Percentiles rank a stretch among this genome's conserved stretches.
These are phyloP conservation scores for Sparassis latifolia DNA, from an alignment of 1,284 basidiomycete species.

Conservation along the genomic window DNA sequence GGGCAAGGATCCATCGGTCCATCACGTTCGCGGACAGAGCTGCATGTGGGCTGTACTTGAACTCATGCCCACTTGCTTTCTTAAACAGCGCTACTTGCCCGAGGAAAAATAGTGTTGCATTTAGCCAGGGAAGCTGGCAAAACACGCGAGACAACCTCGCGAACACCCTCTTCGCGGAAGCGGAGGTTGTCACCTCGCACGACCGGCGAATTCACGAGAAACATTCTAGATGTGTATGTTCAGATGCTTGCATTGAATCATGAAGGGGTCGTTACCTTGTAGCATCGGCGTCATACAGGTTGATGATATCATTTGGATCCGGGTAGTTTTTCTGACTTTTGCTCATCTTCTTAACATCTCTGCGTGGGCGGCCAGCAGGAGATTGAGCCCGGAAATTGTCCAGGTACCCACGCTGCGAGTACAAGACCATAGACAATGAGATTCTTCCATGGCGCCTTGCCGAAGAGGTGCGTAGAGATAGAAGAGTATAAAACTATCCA, in stretches of 20 bases:
- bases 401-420: constrained; percentile 71
- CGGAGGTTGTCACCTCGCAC: constrained; percentile 98
- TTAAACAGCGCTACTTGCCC: constrained; percentile 90
- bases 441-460: constrained; percentile 96
- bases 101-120: constrained; percentile 98
- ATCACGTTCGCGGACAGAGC: constrained; percentile 90
- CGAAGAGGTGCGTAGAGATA: constrained; percentile 95
- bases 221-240: constrained; percentile 58
- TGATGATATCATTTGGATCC: constrained; percentile 90
- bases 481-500: constrained; percentile 99
- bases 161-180: constrained; percentile 97
- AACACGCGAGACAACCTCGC: constrained; percentile 92
- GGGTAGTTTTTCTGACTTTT: constrained; percentile 98
- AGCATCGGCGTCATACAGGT: constrained; percentile 93
- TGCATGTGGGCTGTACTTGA: constrained; percentile 84
- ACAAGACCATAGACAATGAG: constrained; percentile 95
- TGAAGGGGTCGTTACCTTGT: constrained; percentile 53
- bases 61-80: constrained; percentile 76
- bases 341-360: constrained; percentile 99
- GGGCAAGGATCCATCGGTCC: constrained; percentile 97
- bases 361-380: constrained; percentile 21
- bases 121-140: constrained; percentile 91
- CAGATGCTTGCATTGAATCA: neutral
- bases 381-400: constrained; percentile 1
- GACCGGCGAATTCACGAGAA: constrained; percentile 98